A percentile compares a stretch with the other conserved stretches of the same genome.
These are phyloP conservation scores for Paecilomyces formosus DNA, from an alignment of 2,329 filamentous ascomycete species.

Conservation along the genomic window DNA sequence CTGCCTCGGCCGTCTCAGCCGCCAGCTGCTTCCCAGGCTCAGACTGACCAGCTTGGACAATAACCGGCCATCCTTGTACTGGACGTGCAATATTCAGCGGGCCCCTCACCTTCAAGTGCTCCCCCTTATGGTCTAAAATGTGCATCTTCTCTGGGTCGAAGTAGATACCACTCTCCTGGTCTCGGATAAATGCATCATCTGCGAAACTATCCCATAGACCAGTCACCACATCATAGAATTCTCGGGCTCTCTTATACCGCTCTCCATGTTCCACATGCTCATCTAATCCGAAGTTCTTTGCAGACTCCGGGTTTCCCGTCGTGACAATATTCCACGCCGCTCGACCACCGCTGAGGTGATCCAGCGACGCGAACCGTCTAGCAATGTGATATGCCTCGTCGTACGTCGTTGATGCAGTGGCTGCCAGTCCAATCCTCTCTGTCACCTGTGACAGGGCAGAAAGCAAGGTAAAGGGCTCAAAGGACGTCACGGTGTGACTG, in stretches of 20 bases:
- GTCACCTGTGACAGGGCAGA: conserved; percentile 45
- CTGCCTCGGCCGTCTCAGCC: conserved; percentile 47
- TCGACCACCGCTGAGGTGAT: conserved; percentile 43
- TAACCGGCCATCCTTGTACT: conserved; percentile 49
- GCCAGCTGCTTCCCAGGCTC: conserved; percentile 46
- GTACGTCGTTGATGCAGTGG: conserved; percentile 47
- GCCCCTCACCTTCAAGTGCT: conserved; percentile 40
- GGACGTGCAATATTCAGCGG: conserved; percentile 48
- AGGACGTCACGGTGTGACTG: conserved; percentile 52
- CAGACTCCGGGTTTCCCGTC: conserved; percentile 45
- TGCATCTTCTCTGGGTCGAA: conserved; percentile 48
- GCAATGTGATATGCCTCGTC: conserved; percentile 48
- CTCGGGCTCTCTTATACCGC: conserved; percentile 45
- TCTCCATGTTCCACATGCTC: conserved; percentile 44
- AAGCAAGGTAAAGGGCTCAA: conserved; percentile 49
- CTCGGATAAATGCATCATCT: conserved; percentile 47
- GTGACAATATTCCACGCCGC: conserved; percentile 51
- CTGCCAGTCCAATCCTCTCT: conserved; percentile 44
- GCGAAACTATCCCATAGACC: conserved; percentile 50
- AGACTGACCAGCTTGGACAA: conserved; percentile 49
- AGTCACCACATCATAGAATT: conserved; percentile 48
- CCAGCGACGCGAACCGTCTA: conserved; percentile 45
- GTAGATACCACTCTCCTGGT: conserved; percentile 41
- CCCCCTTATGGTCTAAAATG: conserved; percentile 44
- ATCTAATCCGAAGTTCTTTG: conserved; percentile 46